Evolutionary conservation across 768 basidiomycete species (phyloP).

Genomic region (Boletellus emodensis): DNA sequence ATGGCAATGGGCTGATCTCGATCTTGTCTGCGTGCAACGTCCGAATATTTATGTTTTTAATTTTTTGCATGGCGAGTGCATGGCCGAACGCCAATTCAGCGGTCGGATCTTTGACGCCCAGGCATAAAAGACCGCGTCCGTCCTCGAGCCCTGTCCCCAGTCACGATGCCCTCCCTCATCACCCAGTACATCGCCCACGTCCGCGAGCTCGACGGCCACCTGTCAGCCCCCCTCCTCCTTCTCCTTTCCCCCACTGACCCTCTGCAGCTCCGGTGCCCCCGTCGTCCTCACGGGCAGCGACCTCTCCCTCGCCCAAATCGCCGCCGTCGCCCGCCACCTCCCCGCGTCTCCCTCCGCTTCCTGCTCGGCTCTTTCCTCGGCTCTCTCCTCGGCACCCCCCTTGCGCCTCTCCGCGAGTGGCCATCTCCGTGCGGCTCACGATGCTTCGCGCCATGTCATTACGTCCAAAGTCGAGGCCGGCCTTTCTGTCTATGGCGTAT

Average conservation of each 20-base stretch:
- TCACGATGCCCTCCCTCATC: constrained; percentile 36
- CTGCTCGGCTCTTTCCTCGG: no score
- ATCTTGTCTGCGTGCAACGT: constrained; percentile 12
- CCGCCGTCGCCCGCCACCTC: constrained; percentile 64
- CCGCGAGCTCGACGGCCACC: constrained; percentile 61
- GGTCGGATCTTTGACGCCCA: constrained; percentile 17
- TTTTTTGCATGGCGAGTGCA: not conserved
- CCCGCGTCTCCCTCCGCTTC: constrained; percentile 38
- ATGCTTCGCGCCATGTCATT: constrained; percentile 62
- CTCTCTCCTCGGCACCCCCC: constrained; percentile 10
- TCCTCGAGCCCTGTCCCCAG: not conserved
- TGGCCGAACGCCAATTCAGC: not conserved
- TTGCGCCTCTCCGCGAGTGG: constrained; percentile 19
- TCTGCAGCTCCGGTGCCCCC: constrained; percentile 52
- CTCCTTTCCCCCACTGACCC: constrained; percentile 1
- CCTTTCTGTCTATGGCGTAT: constrained; percentile 78
- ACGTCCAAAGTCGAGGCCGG: constrained; percentile 62
- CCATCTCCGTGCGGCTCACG: constrained; percentile 46
- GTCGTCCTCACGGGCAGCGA: constrained; percentile 65
- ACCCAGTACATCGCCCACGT: constrained; percentile 54
- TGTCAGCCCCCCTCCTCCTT: constrained; percentile 38
- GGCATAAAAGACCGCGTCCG: constrained; percentile 7
- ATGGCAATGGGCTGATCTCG: not conserved
- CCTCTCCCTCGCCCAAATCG: constrained; percentile 72
- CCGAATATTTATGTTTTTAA: constrained; percentile 12